Evolutionary conservation across 2,329 filamentous ascomycete species (phyloP).

Genomic region (Fusarium continuum): DNA sequence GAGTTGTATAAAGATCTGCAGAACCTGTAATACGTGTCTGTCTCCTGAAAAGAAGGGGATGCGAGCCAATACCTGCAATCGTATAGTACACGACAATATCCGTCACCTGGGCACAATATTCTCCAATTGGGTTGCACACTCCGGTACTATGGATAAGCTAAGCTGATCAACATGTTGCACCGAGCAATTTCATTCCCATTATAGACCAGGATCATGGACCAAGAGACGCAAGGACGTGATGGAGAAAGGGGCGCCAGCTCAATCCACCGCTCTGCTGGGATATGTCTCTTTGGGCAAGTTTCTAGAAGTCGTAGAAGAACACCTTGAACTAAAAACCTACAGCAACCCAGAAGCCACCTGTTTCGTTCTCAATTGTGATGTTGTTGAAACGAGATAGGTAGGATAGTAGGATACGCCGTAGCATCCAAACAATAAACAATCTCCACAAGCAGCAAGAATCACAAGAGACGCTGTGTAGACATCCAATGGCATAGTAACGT

Average conservation of each 20-base stretch:
- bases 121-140: slow-evolving; percentile 35
- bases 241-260: slow-evolving; percentile 38
- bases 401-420: no score
- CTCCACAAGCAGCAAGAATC: not conserved
- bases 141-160: slow-evolving; percentile 31
- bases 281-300: slow-evolving; percentile 13
- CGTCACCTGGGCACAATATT: not conserved
- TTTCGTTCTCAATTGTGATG: not conserved
- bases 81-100: slow-evolving; percentile 13
- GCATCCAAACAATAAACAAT: no score
- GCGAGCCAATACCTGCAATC: slow-evolving; percentile 9
- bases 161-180: slow-evolving; percentile 38
- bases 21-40: not conserved
- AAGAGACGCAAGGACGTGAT: slow-evolving; percentile 14
- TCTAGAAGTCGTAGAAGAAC: slow-evolving; percentile 5
- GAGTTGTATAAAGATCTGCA: slow-evolving; percentile 3
- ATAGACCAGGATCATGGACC: slow-evolving; percentile 34
- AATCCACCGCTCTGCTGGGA: slow-evolving; percentile 22
- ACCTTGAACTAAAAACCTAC: slow-evolving; percentile 17
- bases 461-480: not conserved
- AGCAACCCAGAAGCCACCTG: not conserved
- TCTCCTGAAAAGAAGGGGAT: slow-evolving; percentile 20
- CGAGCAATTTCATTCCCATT: slow-evolving; percentile 39
- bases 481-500: not conserved
- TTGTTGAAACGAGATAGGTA: no score